Evolutionary conservation across 1,284 basidiomycete species (phyloP), one percentile per base, ranked within the genome.

Genomic region (Trichosporon sp.): DNA sequence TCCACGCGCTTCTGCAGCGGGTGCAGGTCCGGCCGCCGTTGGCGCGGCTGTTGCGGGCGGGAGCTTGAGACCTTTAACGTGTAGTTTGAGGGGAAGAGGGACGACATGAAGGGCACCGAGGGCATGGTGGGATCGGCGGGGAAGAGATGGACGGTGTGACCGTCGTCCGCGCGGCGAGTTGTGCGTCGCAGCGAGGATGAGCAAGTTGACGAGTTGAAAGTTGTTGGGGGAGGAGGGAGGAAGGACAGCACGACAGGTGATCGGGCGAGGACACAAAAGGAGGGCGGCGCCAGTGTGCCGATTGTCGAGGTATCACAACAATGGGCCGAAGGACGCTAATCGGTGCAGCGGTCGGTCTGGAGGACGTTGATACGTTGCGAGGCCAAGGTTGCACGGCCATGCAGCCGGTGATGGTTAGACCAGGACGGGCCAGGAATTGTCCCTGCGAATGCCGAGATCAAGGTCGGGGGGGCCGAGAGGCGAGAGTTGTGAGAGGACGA

Each of bases 381-480:
- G 18, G 47, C 18, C n/a, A 60, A 29, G 56, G 27, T 18, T 32
- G 27, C 56, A 60, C 47, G 56, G 21, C 27, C 56, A 60, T 60
- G 56, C 56, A 31, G 29, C 56, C 56, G 56, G 29, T 31, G 56
- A 31, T 31, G 56, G 27, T 60, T 60, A 60, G 56, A 32, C 56
- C 56, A 60, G 56, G 56, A 15, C 29, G 56, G 18, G 5, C 15
- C 15, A 31, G 56, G 56, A 60, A 60, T 60, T n/a, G 56, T 60
- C 56, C 56, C 56, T 60, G 56, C 56, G 56, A 60, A 60, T 60
- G 29, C 56, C 56, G 56, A 60, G 56, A 60, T 60, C 56, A 25
- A 51, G 56, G 56, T 31, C 56, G 27, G 56, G 2, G 13, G 29
- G 38, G 18, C 51, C 23, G 51, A 27, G 27, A 15, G 5, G 23